Conservation (phyloP, 441 rosid species). For the Euphorbia schlechtendalii region DNA sequence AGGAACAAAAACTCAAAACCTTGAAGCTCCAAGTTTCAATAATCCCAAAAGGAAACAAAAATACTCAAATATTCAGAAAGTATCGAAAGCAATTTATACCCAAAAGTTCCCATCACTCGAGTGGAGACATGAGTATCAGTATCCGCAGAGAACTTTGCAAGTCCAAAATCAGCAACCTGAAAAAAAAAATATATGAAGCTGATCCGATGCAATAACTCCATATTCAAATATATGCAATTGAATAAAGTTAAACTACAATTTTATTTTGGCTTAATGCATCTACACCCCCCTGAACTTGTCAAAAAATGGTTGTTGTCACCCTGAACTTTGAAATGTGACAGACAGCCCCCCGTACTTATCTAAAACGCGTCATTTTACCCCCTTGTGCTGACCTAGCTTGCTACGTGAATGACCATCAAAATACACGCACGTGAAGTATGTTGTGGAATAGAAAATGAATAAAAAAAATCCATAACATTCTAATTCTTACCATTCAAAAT, state of each 20-base stretch:
- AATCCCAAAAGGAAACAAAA: not conserved
- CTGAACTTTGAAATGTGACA: no score
- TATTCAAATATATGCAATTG: not conserved
- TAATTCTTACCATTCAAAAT: no score
- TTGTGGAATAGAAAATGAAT: no score
- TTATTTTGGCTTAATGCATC: no score
- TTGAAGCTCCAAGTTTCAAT: not conserved
- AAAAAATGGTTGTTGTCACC: no score
- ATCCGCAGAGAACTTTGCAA: slow-evolving; percentile 72
- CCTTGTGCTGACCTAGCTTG: no score
- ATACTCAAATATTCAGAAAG: slow-evolving; percentile 7
- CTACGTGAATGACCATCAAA: no score
- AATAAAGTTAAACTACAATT: not conserved
- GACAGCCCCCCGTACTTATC: no score
- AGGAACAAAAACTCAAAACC: not conserved
- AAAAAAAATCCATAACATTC: no score
- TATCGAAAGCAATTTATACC: slow-evolving; percentile 37
- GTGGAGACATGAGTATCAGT: slow-evolving; percentile 90
- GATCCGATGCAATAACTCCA: not conserved
- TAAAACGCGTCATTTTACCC: no score
- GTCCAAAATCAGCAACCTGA: slow-evolving; percentile 97
- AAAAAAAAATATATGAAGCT: not conserved
- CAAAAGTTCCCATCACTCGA: slow-evolving; percentile 96
- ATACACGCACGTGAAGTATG: no score
- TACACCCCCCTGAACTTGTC: no score